These are phyloP conservation scores for Saccharum hybrid DNA, from an alignment of 202 grass and related monocot genomes.

Conservation along the genomic window DNA sequence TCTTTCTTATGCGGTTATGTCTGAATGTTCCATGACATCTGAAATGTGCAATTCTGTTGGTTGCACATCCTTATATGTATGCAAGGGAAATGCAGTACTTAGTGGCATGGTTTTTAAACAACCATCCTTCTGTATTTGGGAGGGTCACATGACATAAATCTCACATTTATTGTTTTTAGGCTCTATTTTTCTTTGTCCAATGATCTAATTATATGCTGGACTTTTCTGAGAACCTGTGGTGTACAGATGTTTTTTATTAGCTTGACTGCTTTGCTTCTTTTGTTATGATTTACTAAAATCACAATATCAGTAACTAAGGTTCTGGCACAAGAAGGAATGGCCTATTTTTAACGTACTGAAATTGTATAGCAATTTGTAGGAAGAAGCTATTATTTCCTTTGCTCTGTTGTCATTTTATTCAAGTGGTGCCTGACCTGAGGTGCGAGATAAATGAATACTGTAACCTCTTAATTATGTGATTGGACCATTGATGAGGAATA, in stretches of 20 bases:
- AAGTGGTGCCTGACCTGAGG: neutral
- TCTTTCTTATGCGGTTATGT: neutral
- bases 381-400: neutral
- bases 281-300: neutral
- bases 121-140: too few relatives aligned
- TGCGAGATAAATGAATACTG: neutral
- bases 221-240: neutral
- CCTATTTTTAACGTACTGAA: neutral
- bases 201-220: neutral
- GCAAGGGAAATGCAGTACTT: neutral
- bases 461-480: neutral
- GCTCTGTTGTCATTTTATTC: neutral
- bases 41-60: constrained; percentile 30
- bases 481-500: neutral
- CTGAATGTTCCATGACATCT: constrained; percentile 16
- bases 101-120: neutral
- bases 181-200: neutral
- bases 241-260: neutral
- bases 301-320: neutral
- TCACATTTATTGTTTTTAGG: neutral
- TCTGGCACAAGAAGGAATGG: constrained; percentile 3
- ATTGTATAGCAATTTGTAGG: neutral
- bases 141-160: too few relatives aligned
- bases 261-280: neutral
- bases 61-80: neutral